These are phyloP conservation scores for Citrullus amarus DNA, from an alignment of 306 rosid genomes.

Conservation along the genomic window DNA sequence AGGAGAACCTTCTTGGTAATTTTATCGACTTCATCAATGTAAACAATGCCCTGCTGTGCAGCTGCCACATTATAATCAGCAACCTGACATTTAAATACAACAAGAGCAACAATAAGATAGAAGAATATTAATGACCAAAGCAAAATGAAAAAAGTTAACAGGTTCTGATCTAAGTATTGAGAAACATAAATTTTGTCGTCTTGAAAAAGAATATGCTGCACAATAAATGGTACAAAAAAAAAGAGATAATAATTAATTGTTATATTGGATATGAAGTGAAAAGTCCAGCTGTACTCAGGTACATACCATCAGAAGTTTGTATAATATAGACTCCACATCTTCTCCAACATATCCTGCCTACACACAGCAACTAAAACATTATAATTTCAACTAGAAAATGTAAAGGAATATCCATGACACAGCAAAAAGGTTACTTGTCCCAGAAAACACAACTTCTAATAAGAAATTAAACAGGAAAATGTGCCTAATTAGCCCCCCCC, in stretches of 20 bases:
- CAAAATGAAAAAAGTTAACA: too few species aligned
- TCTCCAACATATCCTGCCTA: constrained; percentile 99
- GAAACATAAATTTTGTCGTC: neutral
- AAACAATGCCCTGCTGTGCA: constrained; percentile 96
- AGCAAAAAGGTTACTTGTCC: neutral
- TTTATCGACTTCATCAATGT: constrained; percentile 98
- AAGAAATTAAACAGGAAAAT: too few species aligned
- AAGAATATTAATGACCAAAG: neutral
- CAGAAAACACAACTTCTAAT: neutral
- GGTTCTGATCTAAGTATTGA: neutral
- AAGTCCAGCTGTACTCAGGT: neutral
- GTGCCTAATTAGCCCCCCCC: neutral
- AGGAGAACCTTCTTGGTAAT: constrained; percentile 78
- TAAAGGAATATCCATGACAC: neutral
- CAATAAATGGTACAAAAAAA: neutral
- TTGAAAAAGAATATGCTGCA: neutral
- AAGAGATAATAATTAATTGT: neutral
- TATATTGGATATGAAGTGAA: neutral
- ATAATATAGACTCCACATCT: constrained; percentile 91
- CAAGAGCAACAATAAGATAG: neutral
- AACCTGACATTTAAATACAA: constrained; percentile 36
- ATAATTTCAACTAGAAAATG: neutral
- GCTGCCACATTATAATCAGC: constrained; percentile 94
- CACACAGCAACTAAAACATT: constrained; percentile 1
- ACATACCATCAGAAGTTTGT: constrained; percentile 82